Conservation (phyloP, 208 protist genomes). For the Tritrichomonas foetus region DNA sequence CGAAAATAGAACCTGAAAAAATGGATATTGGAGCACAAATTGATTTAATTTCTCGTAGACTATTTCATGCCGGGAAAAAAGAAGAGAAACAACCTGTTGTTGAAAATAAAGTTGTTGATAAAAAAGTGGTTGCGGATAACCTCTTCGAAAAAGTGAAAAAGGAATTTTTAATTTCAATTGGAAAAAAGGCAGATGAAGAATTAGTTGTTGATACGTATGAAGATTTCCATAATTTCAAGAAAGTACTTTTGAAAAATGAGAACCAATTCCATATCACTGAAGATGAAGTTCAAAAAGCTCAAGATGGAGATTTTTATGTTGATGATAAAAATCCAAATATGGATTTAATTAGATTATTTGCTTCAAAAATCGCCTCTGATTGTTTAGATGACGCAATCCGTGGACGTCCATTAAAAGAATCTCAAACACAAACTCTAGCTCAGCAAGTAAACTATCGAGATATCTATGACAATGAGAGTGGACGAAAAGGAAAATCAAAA, state of each 20-base stretch:
- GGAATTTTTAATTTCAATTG: neutral
- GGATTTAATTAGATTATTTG: neutral
- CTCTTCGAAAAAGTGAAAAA: neutral
- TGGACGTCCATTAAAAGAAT: neutral
- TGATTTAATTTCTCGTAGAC: neutral
- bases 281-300: neutral
- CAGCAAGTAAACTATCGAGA: neutral
- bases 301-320: neutral
- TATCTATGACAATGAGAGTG: neutral
- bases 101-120: neutral
- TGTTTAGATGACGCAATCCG: neutral
- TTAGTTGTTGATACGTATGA: neutral
- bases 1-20: neutral
- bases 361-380: neutral
- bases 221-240: neutral
- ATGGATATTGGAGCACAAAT: neutral
- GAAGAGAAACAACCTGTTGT: neutral
- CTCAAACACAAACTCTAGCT: neutral
- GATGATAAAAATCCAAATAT: neutral
- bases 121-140: neutral
- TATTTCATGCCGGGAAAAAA: neutral
- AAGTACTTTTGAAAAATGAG: slow-evolving; percentile 13
- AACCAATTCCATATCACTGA: neutral
- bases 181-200: neutral
- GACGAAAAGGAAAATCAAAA: neutral